A percentile compares a stretch with the other conserved stretches of the same genome.
Evolutionary conservation across 1,284 basidiomycete genomes (phyloP).

Genomic region (Cutaneotrichosporon curvatum): DNA sequence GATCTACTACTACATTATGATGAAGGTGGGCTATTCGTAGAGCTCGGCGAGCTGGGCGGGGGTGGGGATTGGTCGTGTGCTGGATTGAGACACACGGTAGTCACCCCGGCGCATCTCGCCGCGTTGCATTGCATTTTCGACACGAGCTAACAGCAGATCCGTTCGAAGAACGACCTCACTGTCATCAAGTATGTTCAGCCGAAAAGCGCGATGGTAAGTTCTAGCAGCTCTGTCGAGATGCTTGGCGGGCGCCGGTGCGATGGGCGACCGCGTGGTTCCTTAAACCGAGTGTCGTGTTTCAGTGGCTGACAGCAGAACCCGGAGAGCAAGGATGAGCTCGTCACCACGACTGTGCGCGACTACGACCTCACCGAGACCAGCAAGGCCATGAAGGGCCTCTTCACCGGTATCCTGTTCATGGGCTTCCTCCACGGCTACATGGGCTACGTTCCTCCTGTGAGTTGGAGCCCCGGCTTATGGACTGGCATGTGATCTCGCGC

Average conservation of each 20-base stretch:
- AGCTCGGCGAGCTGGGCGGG: too few relatives aligned
- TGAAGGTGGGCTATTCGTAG: constrained; percentile 12
- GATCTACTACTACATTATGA: constrained; percentile 18
- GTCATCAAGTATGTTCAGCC: constrained; percentile 22
- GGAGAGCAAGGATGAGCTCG: constrained; percentile 20
- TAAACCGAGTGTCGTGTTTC: too few relatives aligned
- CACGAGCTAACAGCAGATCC: constrained; percentile 15
- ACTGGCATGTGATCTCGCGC: neutral
- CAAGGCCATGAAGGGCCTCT: constrained; percentile 21
- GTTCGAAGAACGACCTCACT: constrained; percentile 19
- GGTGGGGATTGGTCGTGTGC: neutral
- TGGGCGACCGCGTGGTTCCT: too few relatives aligned
- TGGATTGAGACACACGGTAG: too few relatives aligned
- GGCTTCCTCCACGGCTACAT: constrained; percentile 21
- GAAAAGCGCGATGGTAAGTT: constrained; percentile 18
- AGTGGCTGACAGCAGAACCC: constrained; percentile 12
- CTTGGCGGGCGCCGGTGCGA: too few relatives aligned
- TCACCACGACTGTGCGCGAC: constrained; percentile 21
- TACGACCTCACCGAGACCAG: constrained; percentile 19
- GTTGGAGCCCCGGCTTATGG: neutral
- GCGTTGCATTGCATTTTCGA: too few relatives aligned
- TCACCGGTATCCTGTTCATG: constrained; percentile 18
- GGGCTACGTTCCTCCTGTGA: constrained; percentile 22
- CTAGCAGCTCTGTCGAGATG: too few relatives aligned
- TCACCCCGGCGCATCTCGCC: too few relatives aligned